Conservation (phyloP, 768 basidiomycete species). For the Porpolomopsis calyptriformis region DNA sequence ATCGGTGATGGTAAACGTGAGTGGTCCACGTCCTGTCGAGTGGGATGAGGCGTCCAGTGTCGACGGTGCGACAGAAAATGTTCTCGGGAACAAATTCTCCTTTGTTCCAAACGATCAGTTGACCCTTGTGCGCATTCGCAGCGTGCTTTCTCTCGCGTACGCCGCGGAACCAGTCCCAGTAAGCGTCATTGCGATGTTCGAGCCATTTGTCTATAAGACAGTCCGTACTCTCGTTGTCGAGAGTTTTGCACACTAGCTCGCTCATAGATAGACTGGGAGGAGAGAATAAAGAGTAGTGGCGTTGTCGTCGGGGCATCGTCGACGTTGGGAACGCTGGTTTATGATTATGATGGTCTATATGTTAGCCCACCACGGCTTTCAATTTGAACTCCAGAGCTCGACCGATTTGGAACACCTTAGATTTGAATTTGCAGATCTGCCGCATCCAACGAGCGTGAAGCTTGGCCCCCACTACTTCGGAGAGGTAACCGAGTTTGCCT, state of each 20-base stretch:
- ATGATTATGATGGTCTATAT: neutral
- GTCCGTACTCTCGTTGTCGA: slow-evolving; percentile 68
- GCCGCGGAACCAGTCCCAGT: slow-evolving; percentile 67
- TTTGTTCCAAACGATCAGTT: slow-evolving; percentile 51
- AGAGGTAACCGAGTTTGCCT: no score
- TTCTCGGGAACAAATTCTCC: slow-evolving; percentile 73
- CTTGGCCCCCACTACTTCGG: no score
- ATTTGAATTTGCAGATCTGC: no score
- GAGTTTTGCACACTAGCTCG: slow-evolving; percentile 68
- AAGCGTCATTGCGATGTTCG: slow-evolving; percentile 60
- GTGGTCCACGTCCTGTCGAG: slow-evolving; percentile 77
- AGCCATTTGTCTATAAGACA: slow-evolving; percentile 79
- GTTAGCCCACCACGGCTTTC: no score
- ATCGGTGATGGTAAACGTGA: slow-evolving; percentile 68
- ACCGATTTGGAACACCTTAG: no score
- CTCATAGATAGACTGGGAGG: slow-evolving; percentile 64
- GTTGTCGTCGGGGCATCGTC: slow-evolving; percentile 33
- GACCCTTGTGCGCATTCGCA: slow-evolving; percentile 35
- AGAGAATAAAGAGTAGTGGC: slow-evolving; percentile 51
- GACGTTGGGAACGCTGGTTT: neutral
- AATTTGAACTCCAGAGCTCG: neutral
- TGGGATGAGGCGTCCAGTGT: slow-evolving; percentile 67
- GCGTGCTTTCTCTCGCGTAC: slow-evolving; percentile 58
- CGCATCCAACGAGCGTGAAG: no score
- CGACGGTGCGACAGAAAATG: slow-evolving; percentile 69